Evolutionary conservation across 1,139 yeast species (phyloP).

Genomic region (Geotrichum cucujoidarum): DNA sequence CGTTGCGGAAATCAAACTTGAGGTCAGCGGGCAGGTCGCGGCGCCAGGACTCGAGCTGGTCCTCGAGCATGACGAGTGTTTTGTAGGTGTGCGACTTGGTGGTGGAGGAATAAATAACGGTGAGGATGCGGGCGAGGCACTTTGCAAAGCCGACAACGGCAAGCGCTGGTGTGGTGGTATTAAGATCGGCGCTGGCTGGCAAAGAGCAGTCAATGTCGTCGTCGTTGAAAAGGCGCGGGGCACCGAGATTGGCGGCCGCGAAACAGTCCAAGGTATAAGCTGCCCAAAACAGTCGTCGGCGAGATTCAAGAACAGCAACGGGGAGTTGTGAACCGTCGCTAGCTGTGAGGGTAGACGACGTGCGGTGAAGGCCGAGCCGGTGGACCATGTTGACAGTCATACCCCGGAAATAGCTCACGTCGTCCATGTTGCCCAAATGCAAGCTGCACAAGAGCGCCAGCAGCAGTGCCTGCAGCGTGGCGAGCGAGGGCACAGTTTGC

Average conservation of each 20-base stretch:
- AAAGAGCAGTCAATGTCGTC: constrained; percentile 81
- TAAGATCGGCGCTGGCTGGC: constrained; percentile 58
- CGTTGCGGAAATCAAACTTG: constrained; percentile 63
- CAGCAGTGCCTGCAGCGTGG: constrained; percentile 64
- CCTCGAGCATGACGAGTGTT: constrained; percentile 48
- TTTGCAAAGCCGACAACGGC: constrained; percentile 56
- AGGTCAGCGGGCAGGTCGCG: constrained; percentile 59
- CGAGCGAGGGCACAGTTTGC: constrained; percentile 56
- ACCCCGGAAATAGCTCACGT: constrained; percentile 72
- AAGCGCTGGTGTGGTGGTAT: constrained; percentile 12
- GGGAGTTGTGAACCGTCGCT: constrained; percentile 46
- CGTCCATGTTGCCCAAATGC: constrained; percentile 66
- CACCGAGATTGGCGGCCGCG: constrained; percentile 71
- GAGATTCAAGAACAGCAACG: constrained; percentile 62
- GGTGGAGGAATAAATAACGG: constrained; percentile 44
- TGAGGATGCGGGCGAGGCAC: constrained; percentile 68
- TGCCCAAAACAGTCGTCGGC: constrained; percentile 82
- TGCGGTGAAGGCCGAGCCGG: constrained; percentile 76
- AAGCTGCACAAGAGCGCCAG: constrained; percentile 67
- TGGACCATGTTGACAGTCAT: constrained; percentile 78
- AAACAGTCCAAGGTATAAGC: constrained; percentile 73
- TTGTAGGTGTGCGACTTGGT: constrained; percentile 44
- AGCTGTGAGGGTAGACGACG: constrained; percentile 78
- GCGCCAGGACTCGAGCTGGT: constrained; percentile 74
- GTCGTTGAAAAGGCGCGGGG: constrained; percentile 73